Evolutionary conservation across 441 rosid genomes (phyloP), one percentile per base, ranked within the genome.

Genomic region (Manihot esculenta): DNA sequence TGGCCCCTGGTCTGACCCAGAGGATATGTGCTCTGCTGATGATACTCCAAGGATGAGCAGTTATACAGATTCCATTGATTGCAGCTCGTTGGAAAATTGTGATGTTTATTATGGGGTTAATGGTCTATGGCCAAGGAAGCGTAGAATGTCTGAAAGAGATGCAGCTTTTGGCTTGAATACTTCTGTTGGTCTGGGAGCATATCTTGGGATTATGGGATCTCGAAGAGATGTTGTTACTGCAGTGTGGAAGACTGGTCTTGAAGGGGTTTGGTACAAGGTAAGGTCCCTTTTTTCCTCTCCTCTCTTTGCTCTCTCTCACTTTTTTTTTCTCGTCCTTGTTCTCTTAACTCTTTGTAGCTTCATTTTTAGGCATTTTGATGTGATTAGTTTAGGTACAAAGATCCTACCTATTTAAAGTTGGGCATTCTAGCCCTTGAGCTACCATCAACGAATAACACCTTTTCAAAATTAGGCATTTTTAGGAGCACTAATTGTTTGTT

Each of bases 201-300:
- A 93, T 89, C 97, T 93, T 69, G 98, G 99, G 62, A 93, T 92
- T 70, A 92, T 96, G 99, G 99, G 98, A 78, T 96, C 99, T 76
- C 89, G 98, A 45, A 86, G 99, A 77, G 98, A 93, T 81, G 99
- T 93, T 74, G 93, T 93, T 73, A 93, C 99, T 5, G 90, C 98
- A 21, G 85, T 90, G 41, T 92, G 98, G 99, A 96, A 90, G 92
- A 89, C 96, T 68, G 99, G 97, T 64, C 92, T 92, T 65, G 97
- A 92, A 69, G 98, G 97, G 49, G 92, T 86, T 78, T 96, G 99
- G 99, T 96, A 85, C 86, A 96, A 93, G 98, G 97, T 92, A 21
- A 24, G 77, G 26, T 49, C 27, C 0, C 13, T 6, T 53, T 27
- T 55, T 41, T 27, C 23, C 33, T 26, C 56, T 45, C 61, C 14